Base-by-base conservation (phyloP, 2,329 filamentous ascomycete species). In the Botrytis squamosa region DNA sequence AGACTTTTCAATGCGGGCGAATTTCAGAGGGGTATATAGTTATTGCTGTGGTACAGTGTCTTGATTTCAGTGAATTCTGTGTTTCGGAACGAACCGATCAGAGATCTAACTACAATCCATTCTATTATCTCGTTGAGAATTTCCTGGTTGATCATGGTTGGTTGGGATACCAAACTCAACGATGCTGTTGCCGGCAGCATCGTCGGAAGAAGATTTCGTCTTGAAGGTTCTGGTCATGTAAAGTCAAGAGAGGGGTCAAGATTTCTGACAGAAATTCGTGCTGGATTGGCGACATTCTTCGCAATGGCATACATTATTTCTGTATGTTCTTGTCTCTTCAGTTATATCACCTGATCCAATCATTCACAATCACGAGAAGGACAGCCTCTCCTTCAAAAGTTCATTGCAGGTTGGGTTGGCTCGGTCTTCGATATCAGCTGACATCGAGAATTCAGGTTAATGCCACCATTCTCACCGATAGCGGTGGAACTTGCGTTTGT, bases 251-350 rank as follows among this genome's bases (percentile, higher is more conserved):
- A 93, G 80, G 91, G 91, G 36, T 91, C 92, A 55, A 87, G 87
- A 78, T 97, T 97, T 85, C 89, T 93, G 79, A 97, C 93, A 65
- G 94, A 97, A 84, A 85, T 97, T 73, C 91, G 94, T 75, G 94
- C 92, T 74, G 94, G 94, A 65, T 84, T 97, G 59, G 93, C 93
- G 40, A 94, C 92, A 36, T 89, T 88, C 80, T 88, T 89, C 79
- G 87, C 88, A 33, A 91, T 91, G 90, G 89, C 89, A 72, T 91
- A 91, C 81, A 94, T 94, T 83, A 93, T 94, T 81, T 90, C 90
- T 77, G 88, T 90, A 64, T 79, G 89, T 78, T 82, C 85, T 18
- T 84, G 83, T 95, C 74, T 70, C 7, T 33, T 33, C 46, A 62
- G 38, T 18, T n/a, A 4, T 90, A 10, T 93, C 74, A 93, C 92